Base-by-base conservation (phyloP, 169 alveolate genomes). In the Haemoproteus tartakovskyi region DNA sequence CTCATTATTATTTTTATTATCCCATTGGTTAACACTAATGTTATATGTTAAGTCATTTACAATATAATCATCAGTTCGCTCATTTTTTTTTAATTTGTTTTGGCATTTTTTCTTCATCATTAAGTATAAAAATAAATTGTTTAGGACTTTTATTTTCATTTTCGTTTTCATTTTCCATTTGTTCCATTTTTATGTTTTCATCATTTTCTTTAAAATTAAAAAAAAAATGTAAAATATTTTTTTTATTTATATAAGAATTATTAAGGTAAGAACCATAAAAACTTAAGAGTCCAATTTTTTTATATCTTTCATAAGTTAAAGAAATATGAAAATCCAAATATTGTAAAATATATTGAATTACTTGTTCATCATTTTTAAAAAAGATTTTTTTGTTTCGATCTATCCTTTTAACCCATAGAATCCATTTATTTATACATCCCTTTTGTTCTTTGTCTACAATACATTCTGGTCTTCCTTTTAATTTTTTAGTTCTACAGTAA, bases 331-430 rank as follows among this genome's bases (percentile, higher is more conserved):
- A 24, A 57, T 74, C 84, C 8, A 74, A 1, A 30, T 74, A 74
- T 16, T 27, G 54, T 74, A 74, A 21, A 22, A 74, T 57, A 45
- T 74, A 74, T 14, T 30, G 54, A 4, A 74, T 2, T 56, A 60
- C 41, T 21, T 74, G 78, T 33, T 74, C 62, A n/a, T 48, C 62
- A 24, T 18, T 74, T 45, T 57, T 37, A 37, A 74, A 74, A 21
- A 48, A 16, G 21, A 74, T 14, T n/a, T 74, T 74, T 61, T 74
- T 46, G 8, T 74, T 56, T 29, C 84, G 45, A 40, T 74, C 59
- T 57, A 74, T 56, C 12, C 84, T 40, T 50, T 74, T 57, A 11
- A 74, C 40, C 84, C 84, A 74, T 43, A 74, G 29, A 9, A 74
- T 4, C 84, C 84, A 74, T 57, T 74, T 74, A 24, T 41, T 56